These are phyloP conservation scores for Neonectria coccinea DNA, from an alignment of 2,329 filamentous ascomycete genomes.

Conservation along the genomic window DNA sequence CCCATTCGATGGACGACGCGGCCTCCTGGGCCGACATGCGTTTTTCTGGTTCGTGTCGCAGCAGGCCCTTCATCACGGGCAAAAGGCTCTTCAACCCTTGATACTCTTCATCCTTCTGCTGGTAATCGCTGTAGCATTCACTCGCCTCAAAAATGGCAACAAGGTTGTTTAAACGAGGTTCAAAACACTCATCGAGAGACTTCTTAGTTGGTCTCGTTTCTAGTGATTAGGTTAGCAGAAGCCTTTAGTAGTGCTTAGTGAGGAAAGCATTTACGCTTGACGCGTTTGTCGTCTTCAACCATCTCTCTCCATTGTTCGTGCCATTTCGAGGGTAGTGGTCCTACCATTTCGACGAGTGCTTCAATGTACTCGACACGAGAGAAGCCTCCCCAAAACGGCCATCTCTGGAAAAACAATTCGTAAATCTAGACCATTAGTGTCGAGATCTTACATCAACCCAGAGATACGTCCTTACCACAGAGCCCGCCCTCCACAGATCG, in stretches of 20 bases:
- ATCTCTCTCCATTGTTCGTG: background rate
- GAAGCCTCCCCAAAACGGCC: constrained; percentile 1
- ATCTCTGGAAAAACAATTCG: background rate
- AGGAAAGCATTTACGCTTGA: background rate
- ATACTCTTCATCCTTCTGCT: constrained; percentile 13
- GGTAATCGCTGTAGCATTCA: background rate
- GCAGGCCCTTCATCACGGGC: constrained; percentile 6
- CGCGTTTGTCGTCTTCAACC: background rate
- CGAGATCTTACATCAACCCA: background rate
- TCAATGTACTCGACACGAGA: background rate
- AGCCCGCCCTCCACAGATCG: constrained; percentile 28
- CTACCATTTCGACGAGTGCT: background rate
- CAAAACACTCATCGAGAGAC: constrained; percentile 1
- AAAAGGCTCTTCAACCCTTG: constrained; percentile 9
- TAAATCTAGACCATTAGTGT: background rate
- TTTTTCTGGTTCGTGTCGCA: constrained; percentile 17
- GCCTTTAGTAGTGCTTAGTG: too few relatives aligned
- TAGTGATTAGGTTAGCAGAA: too few relatives aligned
- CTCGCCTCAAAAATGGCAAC: background rate
- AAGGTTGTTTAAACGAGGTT: background rate
- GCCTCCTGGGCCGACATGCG: constrained; percentile 16
- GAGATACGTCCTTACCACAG: constrained; percentile 7
- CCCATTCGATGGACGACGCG: constrained; percentile 9
- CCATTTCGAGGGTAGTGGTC: background rate
- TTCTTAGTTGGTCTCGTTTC: background rate